Conservation (phyloP, 108 stramenopile species). For the Pseudonitzschia multiseries region DNA sequence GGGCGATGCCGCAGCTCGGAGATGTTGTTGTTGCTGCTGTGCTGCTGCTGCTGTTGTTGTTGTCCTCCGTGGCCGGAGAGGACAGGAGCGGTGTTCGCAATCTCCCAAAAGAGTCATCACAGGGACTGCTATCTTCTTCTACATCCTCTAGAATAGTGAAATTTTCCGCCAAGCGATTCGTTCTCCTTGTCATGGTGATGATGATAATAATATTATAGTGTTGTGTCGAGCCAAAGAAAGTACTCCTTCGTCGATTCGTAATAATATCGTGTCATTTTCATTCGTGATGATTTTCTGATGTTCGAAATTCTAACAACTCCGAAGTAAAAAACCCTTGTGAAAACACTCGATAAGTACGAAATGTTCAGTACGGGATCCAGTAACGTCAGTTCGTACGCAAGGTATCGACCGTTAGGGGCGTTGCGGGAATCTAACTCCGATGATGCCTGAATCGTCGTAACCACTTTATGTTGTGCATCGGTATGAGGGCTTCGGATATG, state of each 20-base stretch:
- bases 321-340: too few species aligned
- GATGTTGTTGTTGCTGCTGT: not conserved
- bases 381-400: too few species aligned
- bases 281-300: too few species aligned
- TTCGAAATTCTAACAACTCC: too few species aligned
- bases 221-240: not conserved
- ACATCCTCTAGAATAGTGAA: not conserved
- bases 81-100: constrained; percentile 5
- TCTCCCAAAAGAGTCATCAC: not conserved
- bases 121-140: not conserved
- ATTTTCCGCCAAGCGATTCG: not conserved
- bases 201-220: too few species aligned
- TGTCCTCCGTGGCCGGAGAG: not conserved
- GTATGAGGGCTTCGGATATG: too few species aligned
- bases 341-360: too few species aligned
- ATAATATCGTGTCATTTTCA: not conserved
- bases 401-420: too few species aligned
- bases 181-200: not conserved
- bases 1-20: constrained; percentile 4
- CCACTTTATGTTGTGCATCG: too few species aligned
- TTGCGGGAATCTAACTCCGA: too few species aligned
- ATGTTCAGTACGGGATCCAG: too few species aligned
- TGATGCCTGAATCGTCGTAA: too few species aligned
- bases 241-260: not conserved
- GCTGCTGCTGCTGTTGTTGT: not conserved